Percentiles rank a stretch among this genome's conserved stretches.
phyloP scores from a whole-genome alignment of 129 eudicot genomes.

The Gnaphalium uliginosum region DNA sequence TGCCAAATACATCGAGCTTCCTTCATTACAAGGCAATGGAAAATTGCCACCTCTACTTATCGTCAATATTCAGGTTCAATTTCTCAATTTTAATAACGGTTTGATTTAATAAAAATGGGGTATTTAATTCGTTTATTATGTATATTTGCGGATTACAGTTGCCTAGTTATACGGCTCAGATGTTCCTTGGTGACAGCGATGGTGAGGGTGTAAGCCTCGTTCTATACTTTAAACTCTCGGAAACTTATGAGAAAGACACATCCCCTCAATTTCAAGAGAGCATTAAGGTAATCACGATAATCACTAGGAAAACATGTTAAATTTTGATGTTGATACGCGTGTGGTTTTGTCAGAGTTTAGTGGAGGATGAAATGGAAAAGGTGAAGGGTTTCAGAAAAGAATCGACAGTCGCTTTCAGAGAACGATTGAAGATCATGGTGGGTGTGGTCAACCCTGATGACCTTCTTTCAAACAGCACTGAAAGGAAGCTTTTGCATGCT shows the following conservation, averaged over 20 bases:
- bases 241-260: slow-evolving; percentile 26
- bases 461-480: slow-evolving; percentile 69
- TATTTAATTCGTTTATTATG: background rate
- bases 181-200: slow-evolving; percentile 80
- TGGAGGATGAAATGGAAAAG: slow-evolving; percentile 71
- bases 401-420: slow-evolving; percentile 67
- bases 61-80: slow-evolving; percentile 83
- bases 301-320: background rate
- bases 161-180: slow-evolving; percentile 80
- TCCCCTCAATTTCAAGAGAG: slow-evolving; percentile 61
- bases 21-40: slow-evolving; percentile 52
- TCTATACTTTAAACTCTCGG: slow-evolving; percentile 70
- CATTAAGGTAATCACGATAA: slow-evolving; percentile 57
- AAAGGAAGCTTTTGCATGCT: slow-evolving; percentile 75
- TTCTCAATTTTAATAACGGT: background rate
- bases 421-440: slow-evolving; percentile 80
- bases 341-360: slow-evolving; percentile 50
- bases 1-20: slow-evolving; percentile 88
- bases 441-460: slow-evolving; percentile 92
- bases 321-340: background rate
- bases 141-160: slow-evolving; percentile 42
- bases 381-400: slow-evolving; percentile 70
- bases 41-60: slow-evolving; percentile 67
- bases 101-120: background rate
- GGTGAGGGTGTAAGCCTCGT: slow-evolving; percentile 96